Evolutionary conservation across 176 grass and related monocot species (phyloP).

Genomic region (Poa pratensis): DNA sequence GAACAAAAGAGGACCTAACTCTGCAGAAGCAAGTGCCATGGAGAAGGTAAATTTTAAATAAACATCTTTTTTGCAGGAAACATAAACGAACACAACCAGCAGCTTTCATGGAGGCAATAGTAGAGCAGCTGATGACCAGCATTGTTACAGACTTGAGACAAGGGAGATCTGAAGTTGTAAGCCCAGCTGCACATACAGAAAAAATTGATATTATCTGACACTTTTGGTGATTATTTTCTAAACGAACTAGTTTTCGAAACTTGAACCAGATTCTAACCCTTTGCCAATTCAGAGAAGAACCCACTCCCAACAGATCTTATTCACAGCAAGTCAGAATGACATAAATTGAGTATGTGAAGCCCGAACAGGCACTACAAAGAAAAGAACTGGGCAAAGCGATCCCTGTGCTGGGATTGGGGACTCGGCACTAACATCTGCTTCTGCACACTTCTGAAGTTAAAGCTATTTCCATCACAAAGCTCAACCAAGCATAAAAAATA

Average conservation of each 20-base stretch:
- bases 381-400: conserved; percentile 34
- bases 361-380: conserved; percentile 26
- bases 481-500: background rate
- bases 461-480: conserved; percentile 23
- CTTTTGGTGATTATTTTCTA: too few species aligned
- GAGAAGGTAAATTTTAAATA: too few species aligned
- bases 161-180: conserved; percentile 1
- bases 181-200: background rate
- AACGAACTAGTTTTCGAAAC: background rate
- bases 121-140: background rate
- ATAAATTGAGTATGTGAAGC: background rate
- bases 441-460: background rate
- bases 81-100: background rate
- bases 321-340: conserved; percentile 34
- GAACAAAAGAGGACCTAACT: too few species aligned
- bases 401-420: background rate
- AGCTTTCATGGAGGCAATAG: too few species aligned
- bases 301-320: background rate
- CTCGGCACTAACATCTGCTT: background rate
- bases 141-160: background rate
- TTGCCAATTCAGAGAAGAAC: background rate
- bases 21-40: too few species aligned
- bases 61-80: too few species aligned
- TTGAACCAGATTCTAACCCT: background rate
- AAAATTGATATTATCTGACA: too few species aligned